Percentiles rank a stretch among this genome's conserved stretches.
phyloP scores from a whole-genome alignment of 2,329 filamentous ascomycete genomes.

The Dothiorella sarmentorum region DNA sequence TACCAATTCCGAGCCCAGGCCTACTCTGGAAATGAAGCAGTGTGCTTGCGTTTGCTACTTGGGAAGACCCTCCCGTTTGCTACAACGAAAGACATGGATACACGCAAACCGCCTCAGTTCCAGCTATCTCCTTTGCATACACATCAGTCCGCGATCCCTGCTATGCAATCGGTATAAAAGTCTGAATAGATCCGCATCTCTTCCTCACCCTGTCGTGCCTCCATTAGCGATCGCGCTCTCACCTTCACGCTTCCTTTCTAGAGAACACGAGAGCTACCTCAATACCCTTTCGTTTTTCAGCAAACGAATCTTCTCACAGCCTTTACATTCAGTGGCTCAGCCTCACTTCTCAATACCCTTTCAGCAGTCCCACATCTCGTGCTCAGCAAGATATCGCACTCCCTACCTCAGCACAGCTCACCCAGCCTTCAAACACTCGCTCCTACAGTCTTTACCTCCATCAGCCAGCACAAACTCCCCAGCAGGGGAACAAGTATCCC shows the following conservation, averaged over 20 bases:
- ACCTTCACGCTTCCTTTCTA: no score
- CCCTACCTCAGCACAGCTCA: neutral
- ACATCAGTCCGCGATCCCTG: neutral
- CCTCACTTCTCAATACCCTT: no score
- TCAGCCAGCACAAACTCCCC: no score
- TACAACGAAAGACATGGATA: neutral
- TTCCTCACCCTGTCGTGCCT: neutral
- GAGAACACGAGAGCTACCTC: neutral
- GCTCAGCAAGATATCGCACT: no score
- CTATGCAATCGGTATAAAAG: neutral
- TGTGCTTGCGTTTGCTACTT: constrained; percentile 9
- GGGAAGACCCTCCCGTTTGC: neutral
- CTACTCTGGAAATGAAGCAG: neutral
- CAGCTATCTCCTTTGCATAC: neutral
- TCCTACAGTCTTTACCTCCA: neutral
- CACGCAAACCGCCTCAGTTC: constrained; percentile 4
- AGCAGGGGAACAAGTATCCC: no score
- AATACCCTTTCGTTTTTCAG: neutral
- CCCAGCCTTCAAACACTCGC: neutral
- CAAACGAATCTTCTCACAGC: neutral
- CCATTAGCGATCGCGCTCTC: neutral
- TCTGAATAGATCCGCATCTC: neutral
- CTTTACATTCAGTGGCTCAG: neutral
- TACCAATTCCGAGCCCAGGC: neutral
- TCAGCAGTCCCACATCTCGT: no score